phyloP scores from a whole-genome alignment of 164 flowering plant species.

The Magnolia sinica region DNA sequence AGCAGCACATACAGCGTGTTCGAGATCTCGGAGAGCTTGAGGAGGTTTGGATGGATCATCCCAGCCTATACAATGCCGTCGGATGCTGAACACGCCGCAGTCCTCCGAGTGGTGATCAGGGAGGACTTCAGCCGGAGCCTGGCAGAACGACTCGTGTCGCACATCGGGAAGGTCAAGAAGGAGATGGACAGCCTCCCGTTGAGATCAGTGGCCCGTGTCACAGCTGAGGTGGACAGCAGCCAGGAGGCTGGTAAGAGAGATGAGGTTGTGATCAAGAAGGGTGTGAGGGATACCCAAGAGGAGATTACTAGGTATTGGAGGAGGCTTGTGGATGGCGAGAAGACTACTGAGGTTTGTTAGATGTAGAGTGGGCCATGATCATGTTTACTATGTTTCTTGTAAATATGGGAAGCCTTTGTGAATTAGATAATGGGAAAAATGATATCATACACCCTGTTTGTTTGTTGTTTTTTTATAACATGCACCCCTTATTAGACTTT shows the following conservation, averaged over 20 bases:
- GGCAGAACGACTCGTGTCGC: constrained; percentile 43
- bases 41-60: constrained; percentile 64
- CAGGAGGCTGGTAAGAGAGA: not conserved
- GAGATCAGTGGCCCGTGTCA: constrained; percentile 20
- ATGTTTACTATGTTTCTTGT: not conserved
- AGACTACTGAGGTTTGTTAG: constrained; percentile 39
- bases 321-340: constrained; percentile 29
- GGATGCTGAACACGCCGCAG: constrained; percentile 30
- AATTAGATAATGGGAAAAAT: not conserved
- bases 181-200: constrained; percentile 36
- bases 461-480: no score
- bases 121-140: constrained; percentile 67
- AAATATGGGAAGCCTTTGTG: not conserved
- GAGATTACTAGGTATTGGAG: constrained; percentile 40
- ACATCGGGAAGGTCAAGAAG: constrained; percentile 42
- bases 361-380: not conserved
- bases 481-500: not conserved
- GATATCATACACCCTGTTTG: not conserved
- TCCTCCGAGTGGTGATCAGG: constrained; percentile 44
- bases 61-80: constrained; percentile 52
- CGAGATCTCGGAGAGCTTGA: constrained; percentile 43
- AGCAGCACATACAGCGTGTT: constrained; percentile 43
- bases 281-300: constrained; percentile 15
- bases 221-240: constrained; percentile 13
- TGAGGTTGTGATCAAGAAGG: constrained; percentile 19